Percentiles rank a stretch among this genome's conserved stretches.
Conservation (phyloP, 345 rosid genomes). For the Orychophragmus violaceus region DNA sequence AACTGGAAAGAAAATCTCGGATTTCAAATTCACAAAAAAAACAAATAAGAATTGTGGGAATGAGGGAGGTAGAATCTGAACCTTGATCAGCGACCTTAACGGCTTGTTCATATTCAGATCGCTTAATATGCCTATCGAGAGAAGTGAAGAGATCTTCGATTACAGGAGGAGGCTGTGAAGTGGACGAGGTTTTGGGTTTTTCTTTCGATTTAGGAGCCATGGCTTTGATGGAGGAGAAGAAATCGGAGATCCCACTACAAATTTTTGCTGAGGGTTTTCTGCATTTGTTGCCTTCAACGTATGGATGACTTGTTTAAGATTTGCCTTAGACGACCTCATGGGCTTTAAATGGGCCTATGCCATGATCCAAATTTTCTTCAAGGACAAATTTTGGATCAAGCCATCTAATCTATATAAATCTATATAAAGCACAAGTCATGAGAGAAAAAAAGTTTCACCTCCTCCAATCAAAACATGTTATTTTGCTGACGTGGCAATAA, state of each 20-base stretch:
- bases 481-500: no score
- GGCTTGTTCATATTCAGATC: constrained; percentile 53
- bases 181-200: constrained; percentile 37
- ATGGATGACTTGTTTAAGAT: background rate
- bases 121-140: constrained; percentile 49
- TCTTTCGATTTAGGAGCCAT: constrained; percentile 82
- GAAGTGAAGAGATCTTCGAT: constrained; percentile 83
- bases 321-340: background rate
- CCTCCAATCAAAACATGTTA: no score
- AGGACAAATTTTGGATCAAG: no score
- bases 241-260: constrained; percentile 4
- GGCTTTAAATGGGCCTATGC: constrained; percentile 6
- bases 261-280: no score
- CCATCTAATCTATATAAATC: no score
- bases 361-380: background rate
- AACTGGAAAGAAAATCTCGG: constrained; percentile 39
- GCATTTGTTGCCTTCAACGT: background rate
- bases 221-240: background rate
- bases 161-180: constrained; percentile 55
- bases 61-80: background rate
- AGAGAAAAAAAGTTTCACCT: no score
- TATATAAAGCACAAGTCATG: no score
- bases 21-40: background rate
- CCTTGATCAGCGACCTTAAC: constrained; percentile 80
- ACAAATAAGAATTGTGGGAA: background rate